These are phyloP conservation scores for Hypoxylon sp. DNA, from an alignment of 2,329 filamentous ascomycete species.

Conservation along the genomic window DNA sequence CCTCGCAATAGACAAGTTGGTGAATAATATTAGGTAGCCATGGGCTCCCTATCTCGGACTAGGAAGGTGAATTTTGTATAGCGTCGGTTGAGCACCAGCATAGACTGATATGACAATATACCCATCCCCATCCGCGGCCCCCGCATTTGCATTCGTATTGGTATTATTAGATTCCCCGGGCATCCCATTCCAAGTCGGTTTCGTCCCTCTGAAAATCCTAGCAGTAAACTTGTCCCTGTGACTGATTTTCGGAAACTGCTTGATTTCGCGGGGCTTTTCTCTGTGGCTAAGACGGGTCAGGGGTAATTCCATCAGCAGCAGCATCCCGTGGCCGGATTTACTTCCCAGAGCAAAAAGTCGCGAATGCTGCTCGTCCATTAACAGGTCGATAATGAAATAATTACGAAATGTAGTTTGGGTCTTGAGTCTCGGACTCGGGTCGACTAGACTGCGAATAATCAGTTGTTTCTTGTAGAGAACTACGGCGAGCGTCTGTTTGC, in stretches of 20 bases:
- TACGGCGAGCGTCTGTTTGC: conserved; percentile 6
- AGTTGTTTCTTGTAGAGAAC: conserved; percentile 16
- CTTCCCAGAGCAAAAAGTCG: conserved; percentile 20
- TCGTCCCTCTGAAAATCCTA: conserved; percentile 2
- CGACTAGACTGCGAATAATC: conserved; percentile 3
- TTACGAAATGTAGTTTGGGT: conserved; percentile 9
- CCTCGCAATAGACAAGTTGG: too few relatives aligned
- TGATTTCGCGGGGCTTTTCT: conserved; percentile 16
- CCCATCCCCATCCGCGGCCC: neutral
- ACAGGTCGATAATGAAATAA: conserved; percentile 16
- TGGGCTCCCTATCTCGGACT: neutral
- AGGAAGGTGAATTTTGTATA: conserved; percentile 23
- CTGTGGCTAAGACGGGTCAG: neutral
- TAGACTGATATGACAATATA: conserved; percentile 19
- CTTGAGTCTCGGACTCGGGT: neutral
- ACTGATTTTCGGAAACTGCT: conserved; percentile 6
- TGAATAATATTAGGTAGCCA: too few relatives aligned
- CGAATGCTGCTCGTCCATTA: conserved; percentile 19
- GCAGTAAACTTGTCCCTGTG: conserved; percentile 14
- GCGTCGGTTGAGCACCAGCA: neutral
- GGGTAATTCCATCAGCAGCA: conserved; percentile 21
- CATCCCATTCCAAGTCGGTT: neutral
- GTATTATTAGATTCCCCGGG: neutral
- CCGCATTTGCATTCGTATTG: neutral
- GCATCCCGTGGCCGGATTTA: conserved; percentile 10